These are phyloP conservation scores for Flaveria ramosissima DNA, from an alignment of 129 eudicot species.

Conservation along the genomic window DNA sequence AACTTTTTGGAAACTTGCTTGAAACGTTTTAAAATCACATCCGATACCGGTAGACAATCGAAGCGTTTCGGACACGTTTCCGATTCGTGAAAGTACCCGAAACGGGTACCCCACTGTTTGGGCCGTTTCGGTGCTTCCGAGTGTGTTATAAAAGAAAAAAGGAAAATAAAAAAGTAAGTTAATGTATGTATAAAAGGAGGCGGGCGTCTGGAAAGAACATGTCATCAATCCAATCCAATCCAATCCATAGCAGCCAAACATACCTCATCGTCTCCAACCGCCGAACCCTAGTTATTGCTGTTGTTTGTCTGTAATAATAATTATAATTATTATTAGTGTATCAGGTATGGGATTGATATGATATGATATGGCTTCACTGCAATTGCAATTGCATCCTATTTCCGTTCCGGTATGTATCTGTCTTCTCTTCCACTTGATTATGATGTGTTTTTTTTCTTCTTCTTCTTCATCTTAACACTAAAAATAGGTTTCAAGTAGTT, in stretches of 20 bases:
- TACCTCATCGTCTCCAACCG: slow-evolving; percentile 20
- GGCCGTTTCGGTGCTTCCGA: too few relatives aligned
- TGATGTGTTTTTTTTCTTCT: neutral
- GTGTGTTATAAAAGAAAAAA: too few relatives aligned
- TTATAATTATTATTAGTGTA: neutral
- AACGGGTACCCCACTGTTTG: too few relatives aligned
- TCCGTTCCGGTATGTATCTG: slow-evolving; percentile 39
- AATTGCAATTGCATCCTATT: neutral
- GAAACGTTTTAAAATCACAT: too few relatives aligned
- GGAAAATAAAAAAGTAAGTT: neutral
- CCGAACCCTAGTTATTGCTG: slow-evolving; percentile 20
- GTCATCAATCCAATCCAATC: neutral
- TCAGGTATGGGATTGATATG: slow-evolving; percentile 27
- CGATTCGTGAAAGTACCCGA: too few relatives aligned
- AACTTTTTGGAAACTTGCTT: too few relatives aligned
- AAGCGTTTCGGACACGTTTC: too few relatives aligned
- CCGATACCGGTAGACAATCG: too few relatives aligned
- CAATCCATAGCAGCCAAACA: slow-evolving; percentile 22
- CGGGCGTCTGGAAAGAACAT: too few relatives aligned
- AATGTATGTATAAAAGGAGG: too few relatives aligned
- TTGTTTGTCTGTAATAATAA: too few relatives aligned
- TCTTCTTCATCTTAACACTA: neutral
- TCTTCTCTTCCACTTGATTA: too few relatives aligned
- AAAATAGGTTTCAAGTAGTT: neutral
- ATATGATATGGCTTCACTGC: slow-evolving; percentile 41